Evolutionary conservation across 495 filamentous ascomycete genomes (phyloP).

Genomic region (Penicillium egyptiacum): DNA sequence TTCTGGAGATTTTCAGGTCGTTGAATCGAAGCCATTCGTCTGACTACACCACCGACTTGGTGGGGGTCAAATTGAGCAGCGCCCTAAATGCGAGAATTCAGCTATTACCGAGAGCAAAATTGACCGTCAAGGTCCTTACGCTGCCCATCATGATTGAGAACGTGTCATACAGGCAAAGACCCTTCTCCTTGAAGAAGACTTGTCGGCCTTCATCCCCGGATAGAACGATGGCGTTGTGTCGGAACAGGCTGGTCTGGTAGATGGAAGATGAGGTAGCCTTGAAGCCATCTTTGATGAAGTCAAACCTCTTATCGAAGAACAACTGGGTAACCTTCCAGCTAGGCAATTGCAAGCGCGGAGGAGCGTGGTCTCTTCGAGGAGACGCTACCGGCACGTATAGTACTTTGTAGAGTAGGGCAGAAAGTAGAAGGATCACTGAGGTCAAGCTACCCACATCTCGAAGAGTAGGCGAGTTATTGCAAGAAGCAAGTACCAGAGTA

Average conservation of each 20-base stretch:
- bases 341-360: not conserved
- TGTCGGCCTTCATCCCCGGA: slow-evolving; percentile 11
- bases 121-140: not conserved
- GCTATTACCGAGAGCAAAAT: not conserved
- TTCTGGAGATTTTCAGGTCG: not conserved
- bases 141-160: slow-evolving; percentile 3
- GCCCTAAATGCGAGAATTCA: not conserved
- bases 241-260: slow-evolving; percentile 1
- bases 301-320: slow-evolving; percentile 3
- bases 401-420: not conserved
- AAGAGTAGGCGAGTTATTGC: not conserved
- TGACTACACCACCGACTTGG: slow-evolving; percentile 2
- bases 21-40: slow-evolving; percentile 6
- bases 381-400: not conserved
- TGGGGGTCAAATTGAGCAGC: not conserved
- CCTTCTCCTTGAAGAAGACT: slow-evolving; percentile 3
- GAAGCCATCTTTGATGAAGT: slow-evolving; percentile 7
- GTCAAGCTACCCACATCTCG: not conserved
- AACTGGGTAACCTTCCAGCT: not conserved
- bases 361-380: not conserved
- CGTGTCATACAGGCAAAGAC: slow-evolving; percentile 3
- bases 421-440: not conserved
- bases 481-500: not conserved
- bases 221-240: slow-evolving; percentile 2
- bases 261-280: slow-evolving; percentile 3